A percentile compares a stretch with the other conserved stretches of the same genome.
phyloP scores from a whole-genome alignment of 2,329 filamentous ascomycete species.

The Rachicladosporium sp. region DNA sequence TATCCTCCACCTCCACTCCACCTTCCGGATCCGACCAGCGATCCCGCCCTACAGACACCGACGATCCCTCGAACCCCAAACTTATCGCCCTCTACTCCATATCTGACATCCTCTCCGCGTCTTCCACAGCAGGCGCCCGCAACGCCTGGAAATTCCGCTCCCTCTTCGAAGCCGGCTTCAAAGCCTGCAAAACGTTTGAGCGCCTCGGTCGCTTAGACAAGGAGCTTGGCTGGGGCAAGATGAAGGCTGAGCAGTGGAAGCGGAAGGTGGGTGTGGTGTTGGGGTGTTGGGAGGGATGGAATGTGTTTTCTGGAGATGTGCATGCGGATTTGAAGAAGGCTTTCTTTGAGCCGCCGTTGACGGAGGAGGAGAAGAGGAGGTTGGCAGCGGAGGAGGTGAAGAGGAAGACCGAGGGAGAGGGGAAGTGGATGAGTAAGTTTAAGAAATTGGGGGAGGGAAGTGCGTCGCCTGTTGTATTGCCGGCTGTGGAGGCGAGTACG shows the following conservation, averaged over 20 bases:
- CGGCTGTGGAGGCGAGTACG: constrained; percentile 7
- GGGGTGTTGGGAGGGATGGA: constrained; percentile 54
- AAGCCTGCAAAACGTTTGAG: constrained; percentile 58
- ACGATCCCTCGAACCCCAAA: constrained; percentile 59
- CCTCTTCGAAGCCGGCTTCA: constrained; percentile 63
- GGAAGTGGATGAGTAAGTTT: constrained; percentile 27
- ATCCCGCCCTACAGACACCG: constrained; percentile 27
- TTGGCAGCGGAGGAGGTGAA: constrained; percentile 37
- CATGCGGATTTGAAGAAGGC: constrained; percentile 58
- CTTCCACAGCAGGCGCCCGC: constrained; percentile 60
- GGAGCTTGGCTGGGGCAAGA: constrained; percentile 62
- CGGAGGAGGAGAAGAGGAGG: constrained; percentile 37
- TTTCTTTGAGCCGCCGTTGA: constrained; percentile 59
- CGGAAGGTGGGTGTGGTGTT: constrained; percentile 59
- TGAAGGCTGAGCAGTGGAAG: constrained; percentile 77
- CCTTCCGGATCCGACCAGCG: constrained; percentile 20
- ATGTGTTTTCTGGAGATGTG: constrained; percentile 58
- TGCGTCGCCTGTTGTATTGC: constrained; percentile 14
- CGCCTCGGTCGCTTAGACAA: constrained; percentile 62
- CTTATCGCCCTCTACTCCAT: constrained; percentile 73
- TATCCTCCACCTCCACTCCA: neutral
- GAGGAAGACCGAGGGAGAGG: constrained; percentile 27
- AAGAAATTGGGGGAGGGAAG: constrained; percentile 42
- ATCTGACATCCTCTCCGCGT: constrained; percentile 68
- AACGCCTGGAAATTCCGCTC: constrained; percentile 80